A percentile compares a stretch with the other conserved stretches of the same genome.
Conservation (phyloP, 257 asterid genomes). For the Solanum ossicruentum region DNA sequence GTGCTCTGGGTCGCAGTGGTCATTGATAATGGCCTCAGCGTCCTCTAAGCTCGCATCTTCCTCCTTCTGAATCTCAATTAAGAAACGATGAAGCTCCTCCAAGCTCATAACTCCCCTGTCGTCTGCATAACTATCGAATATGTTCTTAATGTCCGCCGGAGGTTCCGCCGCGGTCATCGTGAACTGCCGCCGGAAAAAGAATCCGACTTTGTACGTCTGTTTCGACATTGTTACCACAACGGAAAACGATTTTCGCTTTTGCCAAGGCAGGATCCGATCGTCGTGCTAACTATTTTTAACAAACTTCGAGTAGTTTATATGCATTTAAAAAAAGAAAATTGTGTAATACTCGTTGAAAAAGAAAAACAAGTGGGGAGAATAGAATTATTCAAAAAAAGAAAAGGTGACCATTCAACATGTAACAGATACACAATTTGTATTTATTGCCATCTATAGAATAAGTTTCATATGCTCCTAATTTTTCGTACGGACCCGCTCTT, state of each 20-base stretch:
- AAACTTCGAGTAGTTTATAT: neutral
- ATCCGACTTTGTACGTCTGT: constrained; percentile 60
- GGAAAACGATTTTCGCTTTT: neutral
- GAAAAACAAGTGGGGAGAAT: neutral
- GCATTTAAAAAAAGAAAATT: neutral
- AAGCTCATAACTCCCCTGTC: constrained; percentile 36
- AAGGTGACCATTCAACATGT: neutral
- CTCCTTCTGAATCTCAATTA: constrained; percentile 64
- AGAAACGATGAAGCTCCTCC: constrained; percentile 36
- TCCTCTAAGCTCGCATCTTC: constrained; percentile 33
- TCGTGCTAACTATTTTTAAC: neutral
- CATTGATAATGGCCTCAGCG: constrained; percentile 40
- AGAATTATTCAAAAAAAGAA: neutral
- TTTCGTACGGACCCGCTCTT: too few species aligned
- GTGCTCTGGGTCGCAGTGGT: constrained; percentile 24
- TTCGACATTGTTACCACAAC: constrained; percentile 25
- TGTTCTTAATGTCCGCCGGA: constrained; percentile 35
- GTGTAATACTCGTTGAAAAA: neutral
- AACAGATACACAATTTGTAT: neutral
- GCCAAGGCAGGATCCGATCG: neutral
- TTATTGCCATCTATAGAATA: neutral
- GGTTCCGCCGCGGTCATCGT: constrained; percentile 46
- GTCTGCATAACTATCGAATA: constrained; percentile 33
- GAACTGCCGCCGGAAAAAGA: constrained; percentile 64
- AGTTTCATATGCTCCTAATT: neutral